These are phyloP conservation scores for Gaeumannomyces tritici DNA, from an alignment of 2,329 filamentous ascomycete species.

Conservation along the genomic window DNA sequence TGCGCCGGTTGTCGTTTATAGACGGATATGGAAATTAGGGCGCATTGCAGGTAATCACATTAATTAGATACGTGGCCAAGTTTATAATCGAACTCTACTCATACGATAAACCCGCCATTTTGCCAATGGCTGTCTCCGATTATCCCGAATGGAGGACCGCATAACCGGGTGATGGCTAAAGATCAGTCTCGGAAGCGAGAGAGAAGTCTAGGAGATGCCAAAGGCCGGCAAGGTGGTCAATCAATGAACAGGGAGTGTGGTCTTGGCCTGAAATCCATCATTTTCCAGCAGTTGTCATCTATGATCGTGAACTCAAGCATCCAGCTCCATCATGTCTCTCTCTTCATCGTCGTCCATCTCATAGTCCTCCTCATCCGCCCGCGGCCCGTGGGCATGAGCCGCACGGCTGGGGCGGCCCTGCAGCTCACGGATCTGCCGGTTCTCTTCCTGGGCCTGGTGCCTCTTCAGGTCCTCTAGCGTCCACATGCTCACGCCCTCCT, in stretches of 20 bases:
- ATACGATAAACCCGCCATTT: too few relatives aligned
- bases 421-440: constrained; percentile 56
- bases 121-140: too few relatives aligned
- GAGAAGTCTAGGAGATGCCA: too few relatives aligned
- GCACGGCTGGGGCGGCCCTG: constrained; percentile 28
- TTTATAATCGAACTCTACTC: too few relatives aligned
- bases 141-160: too few relatives aligned
- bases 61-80: too few relatives aligned
- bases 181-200: too few relatives aligned
- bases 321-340: constrained; percentile 22
- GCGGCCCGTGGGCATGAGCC: background rate
- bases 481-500: constrained; percentile 93
- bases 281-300: too few relatives aligned
- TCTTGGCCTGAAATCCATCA: too few relatives aligned
- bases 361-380: constrained; percentile 29
- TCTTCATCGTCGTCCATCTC: constrained; percentile 40
- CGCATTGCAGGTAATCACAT: background rate
- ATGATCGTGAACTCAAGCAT: constrained; percentile 2
- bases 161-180: too few relatives aligned
- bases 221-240: too few relatives aligned
- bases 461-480: constrained; percentile 45
- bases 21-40: background rate
- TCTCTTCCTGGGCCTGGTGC: constrained; percentile 67
- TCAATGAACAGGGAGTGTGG: too few relatives aligned
- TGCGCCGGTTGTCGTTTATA: background rate